A percentile compares a stretch with the other conserved stretches of the same genome.
Conservation (phyloP, 78 protist genomes). For the Dictyostelium capitatum region DNA sequence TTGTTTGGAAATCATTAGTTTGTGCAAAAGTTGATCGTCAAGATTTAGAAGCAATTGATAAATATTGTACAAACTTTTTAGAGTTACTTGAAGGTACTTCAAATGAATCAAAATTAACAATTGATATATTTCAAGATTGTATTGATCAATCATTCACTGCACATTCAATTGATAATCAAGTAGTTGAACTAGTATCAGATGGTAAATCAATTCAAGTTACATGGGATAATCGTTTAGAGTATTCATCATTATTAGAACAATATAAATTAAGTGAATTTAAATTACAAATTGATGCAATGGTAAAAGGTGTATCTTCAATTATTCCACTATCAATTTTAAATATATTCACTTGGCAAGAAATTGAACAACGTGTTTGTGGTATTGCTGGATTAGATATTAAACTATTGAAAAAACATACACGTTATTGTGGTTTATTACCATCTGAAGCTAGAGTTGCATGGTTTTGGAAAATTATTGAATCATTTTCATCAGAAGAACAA, state of each 20-base stretch:
- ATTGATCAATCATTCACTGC: slow-evolving; percentile 64
- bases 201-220: slow-evolving; percentile 54
- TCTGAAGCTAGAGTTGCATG: slow-evolving; percentile 62
- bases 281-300: slow-evolving; percentile 74
- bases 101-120: slow-evolving; percentile 2
- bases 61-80: slow-evolving; percentile 29
- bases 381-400: slow-evolving; percentile 76
- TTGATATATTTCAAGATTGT: slow-evolving; percentile 36
- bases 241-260: slow-evolving; percentile 53
- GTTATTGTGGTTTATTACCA: slow-evolving; percentile 49
- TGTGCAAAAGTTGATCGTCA: slow-evolving; percentile 64
- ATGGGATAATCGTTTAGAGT: slow-evolving; percentile 76
- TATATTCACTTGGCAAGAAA: slow-evolving; percentile 84
- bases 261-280: slow-evolving; percentile 72
- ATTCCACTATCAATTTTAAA: slow-evolving; percentile 62
- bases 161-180: slow-evolving; percentile 37
- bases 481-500: slow-evolving; percentile 82
- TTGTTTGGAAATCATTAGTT: slow-evolving; percentile 70
- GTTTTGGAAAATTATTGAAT: slow-evolving; percentile 76
- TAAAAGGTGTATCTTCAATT: slow-evolving; percentile 51
- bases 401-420: slow-evolving; percentile 78
- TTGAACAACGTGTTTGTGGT: slow-evolving; percentile 83
- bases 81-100: slow-evolving; percentile 36
- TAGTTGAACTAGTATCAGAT: slow-evolving; percentile 29
- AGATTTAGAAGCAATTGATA: slow-evolving; percentile 80